Percentiles rank a stretch among this genome's conserved stretches.
phyloP scores from a whole-genome alignment of 306 rosid genomes.

The Oxytropis ochrocephala region DNA sequence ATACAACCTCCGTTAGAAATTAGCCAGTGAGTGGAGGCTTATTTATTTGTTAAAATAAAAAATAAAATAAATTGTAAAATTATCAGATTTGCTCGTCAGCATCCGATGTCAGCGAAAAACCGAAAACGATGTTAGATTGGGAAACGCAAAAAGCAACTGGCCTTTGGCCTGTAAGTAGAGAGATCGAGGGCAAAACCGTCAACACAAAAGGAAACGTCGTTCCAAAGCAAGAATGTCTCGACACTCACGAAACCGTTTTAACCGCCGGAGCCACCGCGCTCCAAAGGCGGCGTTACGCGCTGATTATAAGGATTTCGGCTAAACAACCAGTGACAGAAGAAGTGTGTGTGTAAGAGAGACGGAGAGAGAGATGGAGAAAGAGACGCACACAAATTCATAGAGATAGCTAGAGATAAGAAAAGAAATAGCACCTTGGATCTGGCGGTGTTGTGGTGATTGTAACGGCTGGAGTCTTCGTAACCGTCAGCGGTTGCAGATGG shows the following conservation, averaged over 20 bases:
- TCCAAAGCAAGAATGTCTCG: slow-evolving; percentile 25
- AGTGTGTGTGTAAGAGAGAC: background rate
- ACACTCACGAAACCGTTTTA: background rate
- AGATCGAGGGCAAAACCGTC: slow-evolving; percentile 32
- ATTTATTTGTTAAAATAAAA: background rate
- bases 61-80: background rate
- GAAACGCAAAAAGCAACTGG: background rate
- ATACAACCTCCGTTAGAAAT: background rate
- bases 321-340: background rate
- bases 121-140: slow-evolving; percentile 30
- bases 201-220: slow-evolving; percentile 15
- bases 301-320: background rate
- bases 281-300: background rate
- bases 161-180: background rate
- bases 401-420: background rate
- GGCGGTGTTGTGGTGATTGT: slow-evolving; percentile 26
- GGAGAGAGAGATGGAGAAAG: background rate
- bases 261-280: slow-evolving; percentile 5
- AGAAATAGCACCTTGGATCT: slow-evolving; percentile 71
- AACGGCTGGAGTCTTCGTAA: slow-evolving; percentile 56
- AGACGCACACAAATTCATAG: background rate
- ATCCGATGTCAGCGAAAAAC: slow-evolving; percentile 18
- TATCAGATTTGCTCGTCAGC: slow-evolving; percentile 28
- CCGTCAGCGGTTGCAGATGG: slow-evolving; percentile 70
- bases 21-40: background rate